A percentile compares a stretch with the other conserved stretches of the same genome.
phyloP scores from a whole-genome alignment of 805 yeast genomes.

The Zygotorulaspora sp. region DNA sequence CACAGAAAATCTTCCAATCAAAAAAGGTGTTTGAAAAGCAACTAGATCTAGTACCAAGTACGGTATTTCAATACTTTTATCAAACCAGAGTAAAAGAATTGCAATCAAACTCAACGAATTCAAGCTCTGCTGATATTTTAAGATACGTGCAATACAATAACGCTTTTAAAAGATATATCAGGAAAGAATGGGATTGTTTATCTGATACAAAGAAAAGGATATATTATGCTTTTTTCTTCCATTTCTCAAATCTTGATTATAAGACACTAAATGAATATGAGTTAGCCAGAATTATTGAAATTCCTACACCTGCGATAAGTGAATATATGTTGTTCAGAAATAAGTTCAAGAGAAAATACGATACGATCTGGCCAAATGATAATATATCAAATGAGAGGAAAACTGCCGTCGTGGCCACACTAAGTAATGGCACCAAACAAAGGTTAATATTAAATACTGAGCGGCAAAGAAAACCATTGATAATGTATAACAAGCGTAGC shows the following conservation, averaged over 20 bases:
- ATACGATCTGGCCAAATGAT: conserved; percentile 18
- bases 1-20: conserved; percentile 11
- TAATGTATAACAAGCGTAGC: background rate
- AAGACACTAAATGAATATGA: conserved; percentile 17
- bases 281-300: conserved; percentile 23
- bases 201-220: conserved; percentile 22
- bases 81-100: conserved; percentile 16
- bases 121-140: conserved; percentile 4
- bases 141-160: conserved; percentile 12
- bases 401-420: background rate
- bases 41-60: conserved; percentile 16
- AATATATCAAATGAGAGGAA: conserved; percentile 4
- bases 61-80: conserved; percentile 25
- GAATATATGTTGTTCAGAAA: conserved; percentile 27
- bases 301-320: conserved; percentile 24
- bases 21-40: conserved; percentile 18
- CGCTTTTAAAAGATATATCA: conserved; percentile 17
- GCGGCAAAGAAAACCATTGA: background rate
- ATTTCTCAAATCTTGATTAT: conserved; percentile 15
- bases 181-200: conserved; percentile 25
- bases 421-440: conserved; percentile 3
- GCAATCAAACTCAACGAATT: conserved; percentile 2
- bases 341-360: conserved; percentile 20
- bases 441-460: conserved; percentile 1
- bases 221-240: conserved; percentile 24